Conservation (phyloP, 768 basidiomycete genomes). For the Galerina sulciceps region DNA sequence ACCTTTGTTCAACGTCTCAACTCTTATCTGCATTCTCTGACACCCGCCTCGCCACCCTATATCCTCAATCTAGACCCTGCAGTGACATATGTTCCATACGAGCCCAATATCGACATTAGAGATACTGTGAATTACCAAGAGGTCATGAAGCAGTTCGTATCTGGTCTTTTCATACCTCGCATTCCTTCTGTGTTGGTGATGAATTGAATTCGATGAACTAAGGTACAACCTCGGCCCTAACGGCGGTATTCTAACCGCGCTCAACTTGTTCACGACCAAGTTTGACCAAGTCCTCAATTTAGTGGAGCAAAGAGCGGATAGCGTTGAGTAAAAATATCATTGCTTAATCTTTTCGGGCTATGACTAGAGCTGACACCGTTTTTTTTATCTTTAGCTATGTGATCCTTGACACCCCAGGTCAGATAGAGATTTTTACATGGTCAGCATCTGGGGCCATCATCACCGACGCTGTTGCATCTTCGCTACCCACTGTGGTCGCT, state of each 20-base stretch:
- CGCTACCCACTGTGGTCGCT: constrained; percentile 92
- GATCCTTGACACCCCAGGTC: constrained; percentile 95
- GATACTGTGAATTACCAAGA: constrained; percentile 98
- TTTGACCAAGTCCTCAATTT: constrained; percentile 94
- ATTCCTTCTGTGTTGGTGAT: constrained; percentile 9
- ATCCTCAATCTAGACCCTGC: constrained; percentile 98
- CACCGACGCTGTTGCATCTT: constrained; percentile 93
- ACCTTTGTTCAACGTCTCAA: constrained; percentile 96
- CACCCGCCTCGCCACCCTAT: constrained; percentile 79
- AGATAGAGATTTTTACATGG: constrained; percentile 99
- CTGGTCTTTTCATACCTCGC: constrained; percentile 13
- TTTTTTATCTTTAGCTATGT: constrained; percentile 68
- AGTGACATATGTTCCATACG: constrained; percentile 88
- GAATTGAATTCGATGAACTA: constrained; percentile 34
- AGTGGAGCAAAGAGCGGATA: constrained; percentile 89
- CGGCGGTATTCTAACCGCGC: constrained; percentile 94
- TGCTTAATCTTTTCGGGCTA: background rate
- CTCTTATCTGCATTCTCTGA: constrained; percentile 78
- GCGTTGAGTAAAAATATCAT: constrained; percentile 73
- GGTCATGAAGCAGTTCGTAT: constrained; percentile 94
- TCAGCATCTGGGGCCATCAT: constrained; percentile 99
- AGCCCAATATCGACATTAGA: constrained; percentile 96
- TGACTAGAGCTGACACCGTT: background rate
- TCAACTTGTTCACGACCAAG: constrained; percentile 98
- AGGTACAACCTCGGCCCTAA: constrained; percentile 99